phyloP scores from a whole-genome alignment of 805 yeast genomes.

The Yamadazyma phyllophila region DNA sequence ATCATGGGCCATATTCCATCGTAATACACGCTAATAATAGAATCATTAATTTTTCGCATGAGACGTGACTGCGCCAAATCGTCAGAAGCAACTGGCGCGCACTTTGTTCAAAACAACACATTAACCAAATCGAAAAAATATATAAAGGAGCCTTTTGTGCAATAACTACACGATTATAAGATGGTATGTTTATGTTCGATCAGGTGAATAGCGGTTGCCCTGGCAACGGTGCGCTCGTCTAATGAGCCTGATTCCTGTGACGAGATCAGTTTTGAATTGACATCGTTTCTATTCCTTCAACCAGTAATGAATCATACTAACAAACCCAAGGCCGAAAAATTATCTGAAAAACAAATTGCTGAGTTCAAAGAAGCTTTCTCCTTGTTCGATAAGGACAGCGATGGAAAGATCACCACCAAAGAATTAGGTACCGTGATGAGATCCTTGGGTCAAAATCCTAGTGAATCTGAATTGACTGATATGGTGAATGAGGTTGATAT shows the following conservation, averaged over 20 bases:
- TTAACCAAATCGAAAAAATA: not conserved
- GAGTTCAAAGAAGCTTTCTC: conserved; percentile 98
- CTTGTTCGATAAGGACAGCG: conserved; percentile 93
- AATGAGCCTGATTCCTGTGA: too few species aligned
- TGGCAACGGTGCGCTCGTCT: not conserved
- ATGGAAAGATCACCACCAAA: conserved; percentile 92
- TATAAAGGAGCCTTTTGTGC: conserved; percentile 2
- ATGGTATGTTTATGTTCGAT: not conserved
- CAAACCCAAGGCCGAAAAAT: conserved; percentile 67
- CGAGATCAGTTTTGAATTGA: too few species aligned
- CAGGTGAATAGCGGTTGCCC: not conserved
- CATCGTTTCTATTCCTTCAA: not conserved
- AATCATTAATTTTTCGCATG: not conserved
- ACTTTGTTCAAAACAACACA: conserved; percentile 3
- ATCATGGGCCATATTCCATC: not conserved
- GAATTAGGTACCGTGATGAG: conserved; percentile 99
- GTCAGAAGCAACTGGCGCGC: conserved; percentile 5
- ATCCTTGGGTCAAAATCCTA: conserved; percentile 96
- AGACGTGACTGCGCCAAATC: conserved; percentile 7
- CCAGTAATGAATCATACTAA: conserved; percentile 1
- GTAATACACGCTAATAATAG: conserved; percentile 1
- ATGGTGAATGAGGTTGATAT: conserved; percentile 96
- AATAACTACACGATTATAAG: not conserved
- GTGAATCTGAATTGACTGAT: conserved; percentile 93
- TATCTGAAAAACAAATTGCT: conserved; percentile 93